Evolutionary conservation across 495 filamentous ascomycete genomes (phyloP), one percentile per base, ranked within the genome.

Genomic region (Neurospora tetraspora): DNA sequence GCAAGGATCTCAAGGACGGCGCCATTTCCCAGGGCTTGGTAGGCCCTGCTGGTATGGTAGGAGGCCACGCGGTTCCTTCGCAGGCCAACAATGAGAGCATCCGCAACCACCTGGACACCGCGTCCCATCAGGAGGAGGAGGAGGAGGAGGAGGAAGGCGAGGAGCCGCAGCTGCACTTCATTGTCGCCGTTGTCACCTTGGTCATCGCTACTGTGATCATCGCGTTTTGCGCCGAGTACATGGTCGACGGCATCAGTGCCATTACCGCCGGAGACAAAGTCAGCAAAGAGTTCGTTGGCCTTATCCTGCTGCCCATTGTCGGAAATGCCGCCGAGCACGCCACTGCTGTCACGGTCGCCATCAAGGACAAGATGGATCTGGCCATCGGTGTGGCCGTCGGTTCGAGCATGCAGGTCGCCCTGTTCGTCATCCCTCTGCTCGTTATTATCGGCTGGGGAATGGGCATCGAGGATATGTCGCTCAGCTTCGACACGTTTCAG

Each of bases 321-420:
- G 93, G 93, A 53, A 96, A 96, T 77, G 93, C 93, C 5, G 93
- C 93, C 7, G 93, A 96, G 80, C 93, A 96, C 78, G 92, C 91
- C 27, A 96, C 93, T 3, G 92, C 93, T 27, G 92, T 96, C 34
- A 95, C 92, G 1, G 93, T 94, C 7, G 93, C 93, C 1, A 85
- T 89, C 79, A 96, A 96, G 85, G 93, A 95, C 80, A 96, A 96
- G 80, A 96, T 96, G 93, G 93, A 96, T 77, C 82, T 95, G 20
- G 89, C 92, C 12, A 94, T 95, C 73, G 92, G 93, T 36, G 93
- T 96, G 14, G 92, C 92, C 7, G 89, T 96, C 14, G 93, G 93
- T 70, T 93, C 91, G 36, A 91, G 89, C 73, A 94, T 96, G 91
- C 93, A 96, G 84, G 92, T 96, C 81, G 90, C 93, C 0, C 82